Base-by-base conservation (phyloP, 176 grass and related monocot species). In the Panicum miliaceum region DNA sequence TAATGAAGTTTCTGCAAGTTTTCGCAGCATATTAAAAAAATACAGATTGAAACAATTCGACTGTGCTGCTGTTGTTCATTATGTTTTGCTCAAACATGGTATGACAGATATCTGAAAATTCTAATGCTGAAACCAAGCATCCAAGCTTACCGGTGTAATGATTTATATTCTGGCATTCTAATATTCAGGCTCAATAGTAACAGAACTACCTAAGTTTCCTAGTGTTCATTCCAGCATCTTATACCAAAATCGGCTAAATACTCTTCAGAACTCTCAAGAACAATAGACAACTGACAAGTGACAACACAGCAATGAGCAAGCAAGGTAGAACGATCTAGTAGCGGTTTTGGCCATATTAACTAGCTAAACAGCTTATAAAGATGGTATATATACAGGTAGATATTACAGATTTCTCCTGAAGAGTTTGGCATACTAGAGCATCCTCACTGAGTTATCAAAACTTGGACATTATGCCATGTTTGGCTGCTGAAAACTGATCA, bases 301-400 rank as follows among this genome's bases (percentile, higher is more conserved):
- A 67, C 35, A n/a, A 36, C 11, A 40, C 20, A 23, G 16, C 23
- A 7, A 32, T 2, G 1, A 20, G 7, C 32, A 53, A 37, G 15
- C 10, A 48, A 40, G n/a, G 47, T 35, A 37, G 60, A 64, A 51
- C 29, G 45, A 65, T 65, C 68, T 43, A 81, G 57, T 71, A 27
- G 35, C 3, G 19, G 7, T 64, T 57, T 63, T 77, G 19, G 42
- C 64, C 71, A 47, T 85, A 45, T 72, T 71, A 82, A 53, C 35
- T 54, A 53, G 7, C 11, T 11, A 11, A 38, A 29, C 23, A 45
- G 16, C 65, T 73, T 79, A 34, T 14, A 77, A 66, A 64, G 79
- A 83, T 50, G 83, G n/a, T 20, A 83, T 83, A 90, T 86, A 79
- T 82, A 73, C 73, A 90, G 40, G 68, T 60, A 34, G 18, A 81